Conservation (phyloP, 306 rosid species). For the Alnus glutinosa region DNA sequence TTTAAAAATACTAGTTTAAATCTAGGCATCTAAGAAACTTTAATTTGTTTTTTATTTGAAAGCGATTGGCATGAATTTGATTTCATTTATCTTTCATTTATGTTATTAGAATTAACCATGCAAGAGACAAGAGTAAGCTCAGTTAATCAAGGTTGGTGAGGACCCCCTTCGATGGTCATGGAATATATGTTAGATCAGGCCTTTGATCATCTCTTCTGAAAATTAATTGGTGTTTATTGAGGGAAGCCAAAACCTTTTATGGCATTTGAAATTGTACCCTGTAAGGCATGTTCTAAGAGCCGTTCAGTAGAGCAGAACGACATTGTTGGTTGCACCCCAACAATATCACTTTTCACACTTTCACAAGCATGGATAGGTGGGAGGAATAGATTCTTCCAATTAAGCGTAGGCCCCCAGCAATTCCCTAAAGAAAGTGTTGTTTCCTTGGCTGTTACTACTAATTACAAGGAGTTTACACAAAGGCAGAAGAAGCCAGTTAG, state of each 20-base stretch:
- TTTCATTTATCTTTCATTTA: not conserved
- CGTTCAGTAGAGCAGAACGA: no score
- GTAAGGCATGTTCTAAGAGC: no score
- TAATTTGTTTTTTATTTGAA: not conserved
- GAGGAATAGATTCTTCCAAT: not conserved
- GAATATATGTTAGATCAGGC: no score
- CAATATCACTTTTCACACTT: not conserved
- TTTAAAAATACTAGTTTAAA: not conserved
- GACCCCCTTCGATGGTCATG: not conserved
- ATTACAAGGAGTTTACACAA: constrained; percentile 3
- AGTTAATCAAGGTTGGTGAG: not conserved
- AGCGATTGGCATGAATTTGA: not conserved
- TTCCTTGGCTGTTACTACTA: not conserved
- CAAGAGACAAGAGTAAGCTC: not conserved
- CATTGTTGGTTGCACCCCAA: no score
- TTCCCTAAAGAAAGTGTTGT: not conserved
- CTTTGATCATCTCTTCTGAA: no score
- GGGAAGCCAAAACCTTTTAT: no score
- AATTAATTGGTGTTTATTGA: no score
- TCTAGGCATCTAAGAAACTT: not conserved
- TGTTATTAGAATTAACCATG: not conserved
- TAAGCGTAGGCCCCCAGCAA: not conserved
- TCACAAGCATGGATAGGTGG: not conserved
- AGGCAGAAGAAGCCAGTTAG: constrained; percentile 9
- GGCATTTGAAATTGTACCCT: no score